A percentile compares a stretch with the other conserved stretches of the same genome.
phyloP scores from a whole-genome alignment of 305 asterid genomes.

The Withania somnifera region DNA sequence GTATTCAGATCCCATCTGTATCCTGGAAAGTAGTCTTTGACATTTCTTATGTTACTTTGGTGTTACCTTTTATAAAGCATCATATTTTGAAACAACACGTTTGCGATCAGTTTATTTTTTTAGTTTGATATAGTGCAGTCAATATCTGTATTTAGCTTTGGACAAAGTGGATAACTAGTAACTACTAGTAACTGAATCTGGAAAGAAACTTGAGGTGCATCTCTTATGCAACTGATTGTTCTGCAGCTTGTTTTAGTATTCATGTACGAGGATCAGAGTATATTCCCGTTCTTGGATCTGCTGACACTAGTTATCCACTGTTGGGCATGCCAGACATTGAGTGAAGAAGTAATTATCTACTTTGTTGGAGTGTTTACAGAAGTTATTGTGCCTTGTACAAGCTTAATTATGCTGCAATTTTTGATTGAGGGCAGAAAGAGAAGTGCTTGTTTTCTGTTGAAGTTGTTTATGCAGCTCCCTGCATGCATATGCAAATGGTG shows the following conservation, averaged over 20 bases:
- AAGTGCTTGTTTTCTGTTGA: neutral
- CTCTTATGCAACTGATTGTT: conserved; percentile 6
- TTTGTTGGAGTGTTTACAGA: neutral
- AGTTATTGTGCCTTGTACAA: neutral
- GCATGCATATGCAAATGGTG: neutral
- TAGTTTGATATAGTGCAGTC: neutral
- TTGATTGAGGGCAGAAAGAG: neutral
- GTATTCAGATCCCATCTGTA: neutral
- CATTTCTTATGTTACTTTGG: neutral
- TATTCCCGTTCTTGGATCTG: conserved; percentile 62
- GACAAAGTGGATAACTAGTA: neutral
- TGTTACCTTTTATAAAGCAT: neutral
- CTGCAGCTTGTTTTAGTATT: conserved; percentile 83
- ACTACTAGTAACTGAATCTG: neutral
- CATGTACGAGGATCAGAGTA: conserved; percentile 92
- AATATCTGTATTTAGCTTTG: neutral
- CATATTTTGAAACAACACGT: neutral
- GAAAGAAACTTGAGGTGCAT: neutral
- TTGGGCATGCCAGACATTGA: conserved; percentile 38
- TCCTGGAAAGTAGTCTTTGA: neutral
- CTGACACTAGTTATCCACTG: conserved; percentile 36
- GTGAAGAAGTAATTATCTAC: conserved; percentile 11
- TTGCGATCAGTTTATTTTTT: neutral
- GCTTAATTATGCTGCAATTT: neutral
- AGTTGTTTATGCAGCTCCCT: neutral